Evolutionary conservation across 768 basidiomycete genomes (phyloP).

Genomic region (Auricularia auricula-judae): DNA sequence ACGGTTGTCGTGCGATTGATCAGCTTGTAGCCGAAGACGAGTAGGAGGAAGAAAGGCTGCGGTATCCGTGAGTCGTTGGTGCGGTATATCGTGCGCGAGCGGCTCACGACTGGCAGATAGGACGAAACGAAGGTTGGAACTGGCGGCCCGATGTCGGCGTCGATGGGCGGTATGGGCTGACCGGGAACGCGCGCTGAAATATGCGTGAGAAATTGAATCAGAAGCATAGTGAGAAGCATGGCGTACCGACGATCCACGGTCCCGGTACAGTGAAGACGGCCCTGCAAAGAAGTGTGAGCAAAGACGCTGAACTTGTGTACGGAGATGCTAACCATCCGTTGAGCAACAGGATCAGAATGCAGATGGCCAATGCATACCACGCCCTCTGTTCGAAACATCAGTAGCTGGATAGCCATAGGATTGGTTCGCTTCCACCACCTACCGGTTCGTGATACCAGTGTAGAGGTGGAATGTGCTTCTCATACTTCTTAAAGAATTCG

Average conservation of each 20-base stretch:
- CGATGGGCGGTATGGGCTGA: not conserved
- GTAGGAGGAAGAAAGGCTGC: constrained; percentile 8
- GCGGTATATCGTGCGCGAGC: not conserved
- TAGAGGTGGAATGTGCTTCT: not conserved
- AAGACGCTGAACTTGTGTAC: not conserved
- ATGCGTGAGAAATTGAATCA: not conserved
- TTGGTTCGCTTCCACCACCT: not conserved
- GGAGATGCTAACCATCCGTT: constrained; percentile 9
- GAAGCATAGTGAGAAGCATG: too few species aligned
- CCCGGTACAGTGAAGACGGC: not conserved
- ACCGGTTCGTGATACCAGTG: not conserved
- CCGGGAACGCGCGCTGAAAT: not conserved
- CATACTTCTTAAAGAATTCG: not conserved
- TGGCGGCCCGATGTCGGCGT: not conserved
- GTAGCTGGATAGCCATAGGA: not conserved
- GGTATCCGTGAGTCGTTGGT: not conserved
- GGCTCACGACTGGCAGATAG: not conserved
- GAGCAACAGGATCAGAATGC: constrained; percentile 8
- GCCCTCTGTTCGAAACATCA: constrained; percentile 4
- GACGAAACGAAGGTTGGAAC: not conserved
- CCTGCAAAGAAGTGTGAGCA: not conserved
- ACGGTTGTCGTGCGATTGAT: constrained; percentile 7
- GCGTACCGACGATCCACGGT: not conserved
- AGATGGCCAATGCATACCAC: constrained; percentile 8
- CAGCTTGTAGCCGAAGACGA: constrained; percentile 12